Conservation (phyloP, 306 rosid species). For the Cucumis sativus region DNA sequence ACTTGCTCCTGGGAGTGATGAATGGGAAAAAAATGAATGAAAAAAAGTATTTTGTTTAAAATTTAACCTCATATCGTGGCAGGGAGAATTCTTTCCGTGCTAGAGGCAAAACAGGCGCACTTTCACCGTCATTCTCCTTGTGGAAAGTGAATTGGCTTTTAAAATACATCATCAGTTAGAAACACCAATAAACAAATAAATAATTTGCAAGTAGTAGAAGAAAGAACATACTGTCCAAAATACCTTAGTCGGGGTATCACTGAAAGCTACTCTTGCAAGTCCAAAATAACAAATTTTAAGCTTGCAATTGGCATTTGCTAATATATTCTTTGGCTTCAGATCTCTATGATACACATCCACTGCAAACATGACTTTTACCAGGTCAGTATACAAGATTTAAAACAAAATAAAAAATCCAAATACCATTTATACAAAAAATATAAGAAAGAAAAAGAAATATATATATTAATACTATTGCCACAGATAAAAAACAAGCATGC, state of each 20-base stretch:
- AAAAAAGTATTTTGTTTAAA: neutral
- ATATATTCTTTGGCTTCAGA: slow-evolving; percentile 87
- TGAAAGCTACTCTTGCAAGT: slow-evolving; percentile 85
- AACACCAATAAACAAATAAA: neutral
- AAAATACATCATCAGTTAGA: slow-evolving; percentile 21
- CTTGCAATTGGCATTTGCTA: slow-evolving; percentile 96
- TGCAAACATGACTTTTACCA: slow-evolving; percentile 29
- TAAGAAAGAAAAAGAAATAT: neutral
- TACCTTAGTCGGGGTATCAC: slow-evolving; percentile 64
- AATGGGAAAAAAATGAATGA: neutral
- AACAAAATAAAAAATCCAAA: no score
- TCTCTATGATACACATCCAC: slow-evolving; percentile 94
- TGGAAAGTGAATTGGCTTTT: slow-evolving; percentile 72
- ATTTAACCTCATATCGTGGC: slow-evolving; percentile 47
- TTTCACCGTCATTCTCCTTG: slow-evolving; percentile 69
- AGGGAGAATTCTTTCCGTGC: slow-evolving; percentile 94
- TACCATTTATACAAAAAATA: neutral
- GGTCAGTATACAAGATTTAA: neutral
- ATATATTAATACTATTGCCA: neutral
- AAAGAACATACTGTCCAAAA: slow-evolving; percentile 78
- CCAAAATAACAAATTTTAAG: slow-evolving; percentile 97
- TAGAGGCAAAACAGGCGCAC: slow-evolving; percentile 67
- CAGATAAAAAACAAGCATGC: neutral
- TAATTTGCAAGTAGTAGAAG: neutral
- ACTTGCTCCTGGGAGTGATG: neutral